Conservation (phyloP, 192 early-diverging fungal species). For the Umbelopsis sp. region DNA sequence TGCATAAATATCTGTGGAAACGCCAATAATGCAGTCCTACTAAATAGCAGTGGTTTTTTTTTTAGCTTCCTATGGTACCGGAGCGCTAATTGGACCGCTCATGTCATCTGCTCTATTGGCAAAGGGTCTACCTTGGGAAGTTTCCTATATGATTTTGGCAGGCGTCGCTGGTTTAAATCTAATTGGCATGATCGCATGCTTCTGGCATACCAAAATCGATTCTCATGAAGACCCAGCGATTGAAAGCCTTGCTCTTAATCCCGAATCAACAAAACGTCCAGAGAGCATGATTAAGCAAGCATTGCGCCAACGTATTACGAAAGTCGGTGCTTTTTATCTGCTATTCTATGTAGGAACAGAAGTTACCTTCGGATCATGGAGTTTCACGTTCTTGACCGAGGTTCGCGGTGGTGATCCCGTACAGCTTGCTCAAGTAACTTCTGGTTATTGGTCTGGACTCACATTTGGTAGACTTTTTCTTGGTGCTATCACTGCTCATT, state of each 20-base stretch:
- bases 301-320: constrained; percentile 27
- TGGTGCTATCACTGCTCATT: constrained; percentile 26
- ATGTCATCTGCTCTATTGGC: constrained; percentile 29
- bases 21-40: background rate
- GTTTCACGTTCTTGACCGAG: constrained; percentile 32
- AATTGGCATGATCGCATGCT: constrained; percentile 22
- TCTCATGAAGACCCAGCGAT: background rate
- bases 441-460: constrained; percentile 35
- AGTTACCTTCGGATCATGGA: constrained; percentile 34
- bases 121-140: constrained; percentile 26
- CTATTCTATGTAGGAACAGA: constrained; percentile 36
- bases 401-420: constrained; percentile 24
- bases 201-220: constrained; percentile 14
- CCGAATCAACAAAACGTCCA: background rate
- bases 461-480: constrained; percentile 31
- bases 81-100: constrained; percentile 39
- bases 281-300: constrained; percentile 22
- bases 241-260: background rate
- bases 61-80: constrained; percentile 41
- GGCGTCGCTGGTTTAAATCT: constrained; percentile 24
- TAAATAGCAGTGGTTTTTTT: no score
- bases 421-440: constrained; percentile 24
- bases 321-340: constrained; percentile 30
- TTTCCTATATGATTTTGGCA: constrained; percentile 27
- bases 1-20: background rate